Evolutionary conservation across 805 yeast species (phyloP).

Genomic region (Ogataea nonfermentans): DNA sequence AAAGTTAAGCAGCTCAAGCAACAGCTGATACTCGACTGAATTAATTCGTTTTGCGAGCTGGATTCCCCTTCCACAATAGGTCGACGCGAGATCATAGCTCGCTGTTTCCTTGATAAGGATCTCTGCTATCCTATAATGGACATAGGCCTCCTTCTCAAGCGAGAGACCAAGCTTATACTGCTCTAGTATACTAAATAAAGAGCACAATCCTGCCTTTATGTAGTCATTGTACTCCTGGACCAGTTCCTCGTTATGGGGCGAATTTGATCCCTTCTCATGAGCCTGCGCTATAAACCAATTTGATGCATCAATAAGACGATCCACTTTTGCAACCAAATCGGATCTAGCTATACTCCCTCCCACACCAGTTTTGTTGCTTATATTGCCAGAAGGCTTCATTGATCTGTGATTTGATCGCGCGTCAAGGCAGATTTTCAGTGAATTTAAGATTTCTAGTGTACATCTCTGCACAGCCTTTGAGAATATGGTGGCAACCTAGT

Average conservation of each 20-base stretch:
- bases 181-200: conserved; percentile 35
- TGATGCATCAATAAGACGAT: conserved; percentile 12
- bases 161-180: conserved; percentile 33
- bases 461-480: too few relatives aligned
- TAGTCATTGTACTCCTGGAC: conserved; percentile 29
- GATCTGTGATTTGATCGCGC: too few relatives aligned
- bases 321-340: conserved; percentile 3
- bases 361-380: background rate
- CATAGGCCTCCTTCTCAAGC: conserved; percentile 33
- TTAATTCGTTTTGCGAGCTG: conserved; percentile 27
- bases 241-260: conserved; percentile 23
- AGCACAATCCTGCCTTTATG: conserved; percentile 37
- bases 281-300: conserved; percentile 19
- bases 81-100: conserved; percentile 41
- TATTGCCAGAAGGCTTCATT: background rate
- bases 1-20: conserved; percentile 34
- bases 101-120: conserved; percentile 42
- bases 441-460: too few relatives aligned
- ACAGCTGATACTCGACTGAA: conserved; percentile 32
- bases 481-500: too few relatives aligned
- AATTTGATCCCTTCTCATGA: conserved; percentile 12
- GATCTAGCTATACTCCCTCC: background rate
- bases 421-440: too few relatives aligned
- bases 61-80: conserved; percentile 32
- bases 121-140: conserved; percentile 38